Evolutionary conservation across 352 stramenopile genomes (phyloP).

Genomic region (Blastocystis sp.): DNA sequence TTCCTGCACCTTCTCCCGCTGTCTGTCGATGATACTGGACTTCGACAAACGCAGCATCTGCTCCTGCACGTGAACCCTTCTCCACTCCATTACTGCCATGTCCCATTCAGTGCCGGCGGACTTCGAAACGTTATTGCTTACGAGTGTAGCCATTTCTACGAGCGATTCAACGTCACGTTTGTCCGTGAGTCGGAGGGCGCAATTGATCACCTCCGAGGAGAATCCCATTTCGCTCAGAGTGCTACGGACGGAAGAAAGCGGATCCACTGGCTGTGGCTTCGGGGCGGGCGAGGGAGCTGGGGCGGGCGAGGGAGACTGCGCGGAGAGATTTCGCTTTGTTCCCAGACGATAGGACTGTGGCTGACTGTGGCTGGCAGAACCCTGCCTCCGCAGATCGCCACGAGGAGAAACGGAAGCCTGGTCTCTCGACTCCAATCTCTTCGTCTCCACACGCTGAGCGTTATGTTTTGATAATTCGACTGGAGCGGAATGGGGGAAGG

Average conservation of each 20-base stretch:
- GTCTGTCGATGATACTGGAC: neutral
- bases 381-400: no score
- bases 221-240: neutral
- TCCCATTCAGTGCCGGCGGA: neutral
- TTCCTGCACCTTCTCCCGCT: neutral
- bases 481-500: neutral
- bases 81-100: neutral
- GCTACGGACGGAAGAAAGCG: no score
- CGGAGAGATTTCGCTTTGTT: no score
- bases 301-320: no score
- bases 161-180: neutral
- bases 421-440: no score
- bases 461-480: no score
- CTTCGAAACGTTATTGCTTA: neutral
- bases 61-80: neutral
- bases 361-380: no score
- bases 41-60: neutral
- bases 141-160: neutral
- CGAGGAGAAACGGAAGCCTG: no score
- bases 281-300: no score
- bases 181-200: neutral
- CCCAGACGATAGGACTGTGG: no score
- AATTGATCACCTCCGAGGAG: neutral
- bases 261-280: no score
- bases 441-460: no score